A percentile compares a stretch with the other conserved stretches of the same genome.
Conservation (phyloP, 768 basidiomycete species). For the Hemileccinum rubropunctum region DNA sequence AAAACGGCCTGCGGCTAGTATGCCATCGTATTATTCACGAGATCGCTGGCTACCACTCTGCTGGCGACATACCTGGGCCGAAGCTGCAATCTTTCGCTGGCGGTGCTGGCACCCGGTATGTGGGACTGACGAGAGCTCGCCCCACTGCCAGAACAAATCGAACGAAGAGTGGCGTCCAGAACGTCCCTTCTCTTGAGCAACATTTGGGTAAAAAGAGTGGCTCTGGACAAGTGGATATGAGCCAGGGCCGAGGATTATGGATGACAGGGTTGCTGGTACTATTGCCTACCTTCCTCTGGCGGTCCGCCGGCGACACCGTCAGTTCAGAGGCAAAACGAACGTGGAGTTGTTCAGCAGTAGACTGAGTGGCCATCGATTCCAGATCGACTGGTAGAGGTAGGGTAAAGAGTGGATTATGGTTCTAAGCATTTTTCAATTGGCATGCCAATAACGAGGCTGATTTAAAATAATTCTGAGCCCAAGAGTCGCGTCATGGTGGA, state of each 20-base stretch:
- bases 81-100: neutral
- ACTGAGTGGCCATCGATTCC: constrained; percentile 22
- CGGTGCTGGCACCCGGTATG: neutral
- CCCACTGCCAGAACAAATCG: constrained; percentile 39
- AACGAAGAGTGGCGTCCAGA: constrained; percentile 32
- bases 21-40: neutral
- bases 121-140: constrained; percentile 26
- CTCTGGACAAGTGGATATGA: constrained; percentile 7
- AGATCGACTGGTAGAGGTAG: constrained; percentile 8
- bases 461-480: too few relatives aligned
- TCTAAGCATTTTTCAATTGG: neutral
- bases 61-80: constrained; percentile 8
- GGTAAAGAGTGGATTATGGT: neutral
- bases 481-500: too few relatives aligned
- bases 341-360: constrained; percentile 13
- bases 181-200: constrained; percentile 38
- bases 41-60: neutral
- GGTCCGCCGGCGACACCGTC: constrained; percentile 31
- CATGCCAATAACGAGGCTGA: neutral
- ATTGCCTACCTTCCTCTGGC: constrained; percentile 30
- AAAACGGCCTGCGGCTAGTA: constrained; percentile 1
- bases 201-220: constrained; percentile 37
- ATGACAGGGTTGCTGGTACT: too few relatives aligned
- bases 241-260: too few relatives aligned
- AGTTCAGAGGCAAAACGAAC: constrained; percentile 35